phyloP scores from a whole-genome alignment of 306 rosid species.

The Ammopiptanthus mongolicus region DNA sequence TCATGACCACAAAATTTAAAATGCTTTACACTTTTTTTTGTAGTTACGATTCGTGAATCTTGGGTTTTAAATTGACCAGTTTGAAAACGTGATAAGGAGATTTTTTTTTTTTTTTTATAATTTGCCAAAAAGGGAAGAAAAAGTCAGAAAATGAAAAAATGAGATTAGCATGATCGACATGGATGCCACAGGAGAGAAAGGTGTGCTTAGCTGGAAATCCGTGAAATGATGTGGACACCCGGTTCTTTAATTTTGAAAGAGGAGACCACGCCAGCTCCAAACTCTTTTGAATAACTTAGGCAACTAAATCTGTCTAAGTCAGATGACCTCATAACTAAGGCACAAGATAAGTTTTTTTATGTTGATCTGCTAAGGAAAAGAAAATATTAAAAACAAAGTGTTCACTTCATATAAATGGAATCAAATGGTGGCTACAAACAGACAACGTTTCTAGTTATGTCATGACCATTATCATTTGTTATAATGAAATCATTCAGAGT shows the following conservation, averaged over 20 bases:
- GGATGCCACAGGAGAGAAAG: not conserved
- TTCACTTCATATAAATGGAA: conserved; percentile 18
- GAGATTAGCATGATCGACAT: not conserved
- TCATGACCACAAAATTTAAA: conserved; percentile 26
- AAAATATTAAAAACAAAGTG: not conserved
- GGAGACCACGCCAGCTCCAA: conserved; percentile 26
- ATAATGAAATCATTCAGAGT: not conserved
- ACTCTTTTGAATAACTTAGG: not conserved
- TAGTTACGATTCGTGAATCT: conserved; percentile 15
- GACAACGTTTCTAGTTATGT: conserved; percentile 21
- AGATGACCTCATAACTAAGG: not conserved
- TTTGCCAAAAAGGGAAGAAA: not conserved
- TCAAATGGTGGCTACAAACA: conserved; percentile 28
- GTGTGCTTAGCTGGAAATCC: conserved; percentile 31
- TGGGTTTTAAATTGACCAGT: not conserved
- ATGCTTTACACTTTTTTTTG: not conserved
- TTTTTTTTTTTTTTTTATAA: not conserved
- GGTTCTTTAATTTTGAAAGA: not conserved
- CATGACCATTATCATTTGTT: conserved; percentile 10
- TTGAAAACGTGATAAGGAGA: not conserved
- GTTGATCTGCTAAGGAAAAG: not conserved
- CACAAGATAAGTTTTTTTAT: not conserved
- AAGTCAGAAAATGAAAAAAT: not conserved
- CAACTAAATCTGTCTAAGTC: conserved; percentile 4
- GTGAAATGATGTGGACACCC: conserved; percentile 35